Base-by-base conservation (phyloP, 129 eudicot genomes). In the Calendula officinalis region DNA sequence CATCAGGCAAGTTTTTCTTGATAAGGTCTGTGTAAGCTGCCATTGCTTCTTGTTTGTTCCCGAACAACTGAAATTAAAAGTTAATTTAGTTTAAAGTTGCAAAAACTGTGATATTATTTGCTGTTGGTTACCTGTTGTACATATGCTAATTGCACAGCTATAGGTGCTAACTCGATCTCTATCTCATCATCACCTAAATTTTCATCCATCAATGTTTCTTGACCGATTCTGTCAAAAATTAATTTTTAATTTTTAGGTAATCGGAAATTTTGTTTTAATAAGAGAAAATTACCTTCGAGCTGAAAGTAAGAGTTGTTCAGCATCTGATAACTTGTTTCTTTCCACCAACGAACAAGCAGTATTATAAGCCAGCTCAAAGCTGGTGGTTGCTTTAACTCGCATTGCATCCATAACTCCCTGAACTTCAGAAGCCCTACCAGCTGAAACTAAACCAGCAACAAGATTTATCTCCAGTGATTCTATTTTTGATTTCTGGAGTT, bases 171-270 rank as follows among this genome's bases (percentile, higher is more conserved):
- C 73, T 88, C 95, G 40, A 70, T 75, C 72, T 92, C 98, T 44
- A 88, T 72, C 22, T 85, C 85, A 59, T 92, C 96, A 72, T 92
- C 95, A 58, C 85, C 67, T 8, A 66, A 67, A 66, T 88, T 83
- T 39, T 92, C 98, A 10, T 92, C 98, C 98, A 92, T 83, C 42
- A 92, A 57, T 5, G 85, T 54, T 76, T 92, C 98, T 80, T 85
- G 98, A n/a, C 98, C 96, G 9, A 83, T 83, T 77, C 98, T 92
- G 86, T 66, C 59, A 54, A 67, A 59, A 41, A 10, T 6, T 66
- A 44, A 53, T 67, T 70, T 57, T 38, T 22, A 56, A 59, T 16
- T 15, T 36, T 58, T 56, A 10, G 3, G 37, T 43, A 42, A 56
- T 39, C 6, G 56, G 48, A 59, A 50, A 59, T 30, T 41, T 42